Evolutionary conservation across 192 early-diverging fungal genomes (phyloP).

Genomic region (Physocladia obscura): DNA sequence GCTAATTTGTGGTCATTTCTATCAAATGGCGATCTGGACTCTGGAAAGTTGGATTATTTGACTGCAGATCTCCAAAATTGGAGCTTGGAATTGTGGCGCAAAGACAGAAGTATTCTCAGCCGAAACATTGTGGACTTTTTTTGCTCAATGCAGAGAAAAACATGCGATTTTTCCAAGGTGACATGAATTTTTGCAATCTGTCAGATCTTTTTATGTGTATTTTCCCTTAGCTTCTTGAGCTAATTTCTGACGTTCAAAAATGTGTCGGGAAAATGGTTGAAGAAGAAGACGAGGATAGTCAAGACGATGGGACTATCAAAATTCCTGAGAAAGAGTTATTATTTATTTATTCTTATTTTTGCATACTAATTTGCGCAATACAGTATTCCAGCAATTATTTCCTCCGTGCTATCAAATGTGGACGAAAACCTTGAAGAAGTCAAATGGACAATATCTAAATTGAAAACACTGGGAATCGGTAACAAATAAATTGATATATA

Average conservation of each 20-base stretch:
- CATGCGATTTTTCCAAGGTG: background rate
- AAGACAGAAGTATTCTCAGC: background rate
- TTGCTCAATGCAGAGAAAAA: background rate
- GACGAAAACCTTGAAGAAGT: conserved; percentile 4
- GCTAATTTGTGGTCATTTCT: conserved; percentile 7
- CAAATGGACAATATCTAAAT: conserved; percentile 5
- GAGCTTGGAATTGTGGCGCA: background rate
- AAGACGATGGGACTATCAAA: background rate
- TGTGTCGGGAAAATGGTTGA: background rate
- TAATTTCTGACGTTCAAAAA: background rate
- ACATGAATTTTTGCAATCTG: too few species aligned
- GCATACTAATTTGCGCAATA: too few species aligned
- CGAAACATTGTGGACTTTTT: background rate
- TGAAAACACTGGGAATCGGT: background rate
- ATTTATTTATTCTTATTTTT: background rate
- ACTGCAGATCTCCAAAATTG: background rate
- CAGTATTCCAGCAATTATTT: too few species aligned
- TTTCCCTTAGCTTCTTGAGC: background rate
- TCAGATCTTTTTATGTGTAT: background rate
- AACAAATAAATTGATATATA: too few species aligned
- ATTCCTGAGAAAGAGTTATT: conserved; percentile 7
- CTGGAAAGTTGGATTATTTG: background rate
- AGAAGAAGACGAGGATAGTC: background rate
- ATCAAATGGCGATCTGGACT: background rate
- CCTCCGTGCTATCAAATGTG: background rate